phyloP scores from a whole-genome alignment of 306 rosid genomes.

The Medicago lupulina region DNA sequence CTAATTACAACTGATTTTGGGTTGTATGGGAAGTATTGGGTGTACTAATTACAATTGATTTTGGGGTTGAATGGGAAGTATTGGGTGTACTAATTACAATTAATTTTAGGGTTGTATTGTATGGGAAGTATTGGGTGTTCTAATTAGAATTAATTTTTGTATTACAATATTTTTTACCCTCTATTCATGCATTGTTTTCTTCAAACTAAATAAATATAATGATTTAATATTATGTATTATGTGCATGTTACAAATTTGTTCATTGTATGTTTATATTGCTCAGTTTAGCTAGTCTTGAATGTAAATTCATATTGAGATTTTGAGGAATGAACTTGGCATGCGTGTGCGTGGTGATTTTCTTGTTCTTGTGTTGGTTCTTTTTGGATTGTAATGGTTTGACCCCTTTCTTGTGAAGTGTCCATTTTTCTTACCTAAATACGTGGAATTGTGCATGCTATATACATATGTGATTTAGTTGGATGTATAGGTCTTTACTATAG shows the following conservation, averaged over 20 bases:
- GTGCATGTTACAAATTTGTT: not conserved
- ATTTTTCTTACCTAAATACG: conserved; percentile 19
- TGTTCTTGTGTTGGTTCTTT: conserved; percentile 27
- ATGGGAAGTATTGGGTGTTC: not conserved
- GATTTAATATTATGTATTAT: conserved; percentile 6
- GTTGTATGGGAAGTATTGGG: not conserved
- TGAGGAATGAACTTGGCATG: not conserved
- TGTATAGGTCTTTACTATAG: not conserved
- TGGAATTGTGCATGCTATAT: conserved; percentile 12
- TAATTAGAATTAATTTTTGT: not conserved
- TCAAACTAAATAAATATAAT: not conserved
- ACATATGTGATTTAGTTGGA: conserved; percentile 30
- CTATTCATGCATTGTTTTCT: not conserved
- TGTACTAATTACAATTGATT: not conserved
- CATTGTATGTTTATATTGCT: conserved; percentile 15
- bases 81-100: too few relatives aligned
- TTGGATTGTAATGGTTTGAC: not conserved
- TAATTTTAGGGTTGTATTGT: not conserved
- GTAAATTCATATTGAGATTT: conserved; percentile 10
- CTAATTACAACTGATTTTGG: not conserved
- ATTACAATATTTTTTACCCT: not conserved
- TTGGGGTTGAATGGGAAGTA: too few relatives aligned
- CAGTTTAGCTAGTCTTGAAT: conserved; percentile 2
- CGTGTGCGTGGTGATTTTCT: conserved; percentile 4
- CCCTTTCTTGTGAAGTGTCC: not conserved